These are phyloP conservation scores for Melastoma malabathricum DNA, from an alignment of 345 rosid genomes.

Conservation along the genomic window DNA sequence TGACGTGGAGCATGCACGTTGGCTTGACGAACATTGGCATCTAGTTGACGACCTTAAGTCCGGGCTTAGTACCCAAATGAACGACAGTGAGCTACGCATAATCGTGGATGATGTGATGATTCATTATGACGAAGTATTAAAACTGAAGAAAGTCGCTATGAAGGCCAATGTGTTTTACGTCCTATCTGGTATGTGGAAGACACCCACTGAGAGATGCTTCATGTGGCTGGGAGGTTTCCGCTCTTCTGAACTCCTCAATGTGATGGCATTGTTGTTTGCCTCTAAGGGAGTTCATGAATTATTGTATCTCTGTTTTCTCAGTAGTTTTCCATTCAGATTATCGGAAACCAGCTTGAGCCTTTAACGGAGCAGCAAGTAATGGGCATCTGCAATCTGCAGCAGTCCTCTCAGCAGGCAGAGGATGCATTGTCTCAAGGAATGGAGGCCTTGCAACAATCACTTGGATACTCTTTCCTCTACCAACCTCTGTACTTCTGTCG, in stretches of 20 bases:
- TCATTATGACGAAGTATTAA: constrained; percentile 65
- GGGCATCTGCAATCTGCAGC: constrained; percentile 91
- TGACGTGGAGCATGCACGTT: constrained; percentile 66
- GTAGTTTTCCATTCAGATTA: constrained; percentile 30
- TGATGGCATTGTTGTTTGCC: constrained; percentile 5
- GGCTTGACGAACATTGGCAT: constrained; percentile 86
- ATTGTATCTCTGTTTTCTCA: neutral
- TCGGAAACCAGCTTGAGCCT: constrained; percentile 81
- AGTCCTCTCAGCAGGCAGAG: constrained; percentile 94
- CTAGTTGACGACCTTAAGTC: constrained; percentile 61
- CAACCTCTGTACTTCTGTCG: constrained; percentile 38
- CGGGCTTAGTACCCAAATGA: constrained; percentile 47
- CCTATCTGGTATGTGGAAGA: constrained; percentile 97
- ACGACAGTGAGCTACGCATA: constrained; percentile 48
- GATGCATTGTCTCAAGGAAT: constrained; percentile 96
- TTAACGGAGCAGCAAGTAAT: constrained; percentile 80
- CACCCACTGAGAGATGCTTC: constrained; percentile 88
- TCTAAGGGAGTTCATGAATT: no score
- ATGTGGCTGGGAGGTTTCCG: constrained; percentile 98
- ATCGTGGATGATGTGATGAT: constrained; percentile 70
- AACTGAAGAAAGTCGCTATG: constrained; percentile 53
- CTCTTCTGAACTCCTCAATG: constrained; percentile 89
- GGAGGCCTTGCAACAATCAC: constrained; percentile 92
- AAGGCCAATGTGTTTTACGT: constrained; percentile 87
- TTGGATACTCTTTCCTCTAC: constrained; percentile 68